A percentile compares a stretch with the other conserved stretches of the same genome.
phyloP scores from a whole-genome alignment of 2,329 filamentous ascomycete species.

The Arthroderma sp. region DNA sequence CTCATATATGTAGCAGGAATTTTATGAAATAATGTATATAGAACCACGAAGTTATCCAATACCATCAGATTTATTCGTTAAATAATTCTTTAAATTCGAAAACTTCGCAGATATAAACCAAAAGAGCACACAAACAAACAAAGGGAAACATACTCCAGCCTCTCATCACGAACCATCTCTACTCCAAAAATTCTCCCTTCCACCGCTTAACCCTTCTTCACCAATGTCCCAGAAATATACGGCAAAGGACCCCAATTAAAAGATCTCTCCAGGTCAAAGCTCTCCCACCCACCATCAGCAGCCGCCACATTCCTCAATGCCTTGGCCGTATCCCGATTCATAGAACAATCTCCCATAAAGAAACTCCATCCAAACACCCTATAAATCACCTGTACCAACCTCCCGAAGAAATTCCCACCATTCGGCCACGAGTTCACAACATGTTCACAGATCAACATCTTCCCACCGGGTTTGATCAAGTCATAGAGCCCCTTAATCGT shows the following conservation, averaged over 20 bases:
- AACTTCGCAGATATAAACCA: neutral
- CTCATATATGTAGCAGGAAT: too few species aligned
- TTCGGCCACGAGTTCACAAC: slow-evolving; percentile 39
- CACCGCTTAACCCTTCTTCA: slow-evolving; percentile 20
- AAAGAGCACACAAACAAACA: neutral
- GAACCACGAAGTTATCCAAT: too few species aligned
- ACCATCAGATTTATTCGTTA: too few species aligned
- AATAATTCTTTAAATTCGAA: too few species aligned
- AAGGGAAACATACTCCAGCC: neutral
- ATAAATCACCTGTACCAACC: slow-evolving; percentile 35
- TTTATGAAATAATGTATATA: too few species aligned
- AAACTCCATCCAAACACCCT: slow-evolving; percentile 37
- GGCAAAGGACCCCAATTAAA: slow-evolving; percentile 27
- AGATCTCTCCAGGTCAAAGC: slow-evolving; percentile 32
- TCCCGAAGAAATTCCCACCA: slow-evolving; percentile 34
- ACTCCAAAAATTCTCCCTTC: neutral
- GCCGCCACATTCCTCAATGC: slow-evolving; percentile 31
- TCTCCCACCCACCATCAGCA: slow-evolving; percentile 35
- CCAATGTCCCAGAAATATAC: slow-evolving; percentile 29
- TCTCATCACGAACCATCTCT: neutral
- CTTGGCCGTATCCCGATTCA: slow-evolving; percentile 37
- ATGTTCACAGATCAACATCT: slow-evolving; percentile 44
- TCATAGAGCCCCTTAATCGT: slow-evolving; percentile 36
- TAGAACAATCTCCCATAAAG: slow-evolving; percentile 39
- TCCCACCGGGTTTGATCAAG: slow-evolving; percentile 41